phyloP scores from a whole-genome alignment of 2,329 filamentous ascomycete genomes.

The Amylocarpus encephaloides region DNA sequence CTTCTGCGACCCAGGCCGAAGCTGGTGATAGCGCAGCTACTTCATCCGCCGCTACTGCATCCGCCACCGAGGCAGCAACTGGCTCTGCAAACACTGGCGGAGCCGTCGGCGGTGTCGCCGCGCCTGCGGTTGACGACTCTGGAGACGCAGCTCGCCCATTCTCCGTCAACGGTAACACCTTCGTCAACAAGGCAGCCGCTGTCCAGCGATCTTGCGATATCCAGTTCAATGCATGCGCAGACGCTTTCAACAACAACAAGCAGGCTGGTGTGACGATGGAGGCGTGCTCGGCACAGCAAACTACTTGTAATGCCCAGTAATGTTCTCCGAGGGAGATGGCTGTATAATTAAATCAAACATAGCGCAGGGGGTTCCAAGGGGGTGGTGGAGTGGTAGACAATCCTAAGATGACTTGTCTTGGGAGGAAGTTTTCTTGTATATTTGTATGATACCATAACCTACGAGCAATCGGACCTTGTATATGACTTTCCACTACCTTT shows the following conservation, averaged over 20 bases:
- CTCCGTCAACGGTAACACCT: constrained; percentile 48
- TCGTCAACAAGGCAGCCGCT: constrained; percentile 49
- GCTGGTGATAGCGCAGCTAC: constrained; percentile 3
- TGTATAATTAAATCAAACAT: too few relatives aligned
- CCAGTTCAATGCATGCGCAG: constrained; percentile 55
- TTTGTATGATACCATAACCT: too few relatives aligned
- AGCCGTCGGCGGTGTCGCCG: constrained; percentile 41
- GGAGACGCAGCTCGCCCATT: constrained; percentile 48
- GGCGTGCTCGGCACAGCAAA: not conserved
- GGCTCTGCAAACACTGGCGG: not conserved
- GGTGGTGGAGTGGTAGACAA: too few relatives aligned
- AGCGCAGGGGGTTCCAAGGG: too few relatives aligned
- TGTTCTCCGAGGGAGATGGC: not conserved
- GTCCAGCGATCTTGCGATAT: constrained; percentile 55
- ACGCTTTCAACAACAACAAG: constrained; percentile 43
- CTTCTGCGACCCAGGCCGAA: not conserved
- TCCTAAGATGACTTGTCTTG: too few relatives aligned
- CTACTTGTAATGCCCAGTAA: not conserved
- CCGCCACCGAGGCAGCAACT: constrained; percentile 5
- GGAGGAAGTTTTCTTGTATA: too few relatives aligned
- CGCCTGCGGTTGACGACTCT: constrained; percentile 44
- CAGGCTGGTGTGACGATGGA: not conserved
- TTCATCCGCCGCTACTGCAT: constrained; percentile 5
- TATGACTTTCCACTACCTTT: too few relatives aligned
- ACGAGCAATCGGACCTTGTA: too few relatives aligned